A percentile compares a stretch with the other conserved stretches of the same genome.
These are phyloP conservation scores for Lasiodiplodia sp. DNA, from an alignment of 2,329 filamentous ascomycete species.

Conservation along the genomic window DNA sequence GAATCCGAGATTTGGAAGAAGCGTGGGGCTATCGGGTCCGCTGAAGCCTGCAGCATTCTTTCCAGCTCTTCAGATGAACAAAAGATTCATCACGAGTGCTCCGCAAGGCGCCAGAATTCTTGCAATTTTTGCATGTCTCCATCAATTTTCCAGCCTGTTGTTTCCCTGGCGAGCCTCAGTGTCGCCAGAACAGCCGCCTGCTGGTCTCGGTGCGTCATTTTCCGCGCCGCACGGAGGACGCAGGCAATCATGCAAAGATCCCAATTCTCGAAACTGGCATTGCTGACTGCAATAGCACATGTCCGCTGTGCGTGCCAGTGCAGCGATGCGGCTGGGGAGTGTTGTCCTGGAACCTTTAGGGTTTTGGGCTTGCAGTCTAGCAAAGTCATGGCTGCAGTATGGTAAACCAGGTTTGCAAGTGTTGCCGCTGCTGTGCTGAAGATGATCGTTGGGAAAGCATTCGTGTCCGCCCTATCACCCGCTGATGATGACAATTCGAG, in stretches of 20 bases:
- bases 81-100: constrained; percentile 33
- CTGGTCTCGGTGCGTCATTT: constrained; percentile 59
- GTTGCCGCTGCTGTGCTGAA: constrained; percentile 55
- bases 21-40: constrained; percentile 40
- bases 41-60: neutral
- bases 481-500: constrained; percentile 40
- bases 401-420: constrained; percentile 63
- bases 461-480: neutral
- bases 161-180: constrained; percentile 46
- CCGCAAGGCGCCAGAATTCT: constrained; percentile 36
- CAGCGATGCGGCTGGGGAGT: constrained; percentile 49
- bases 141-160: constrained; percentile 54
- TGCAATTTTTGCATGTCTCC: constrained; percentile 33
- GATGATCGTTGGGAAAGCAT: constrained; percentile 51
- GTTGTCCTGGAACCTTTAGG: constrained; percentile 38
- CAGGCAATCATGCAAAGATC: constrained; percentile 58
- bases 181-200: constrained; percentile 53
- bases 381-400: constrained; percentile 62
- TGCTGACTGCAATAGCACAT: constrained; percentile 59
- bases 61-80: neutral
- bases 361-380: constrained; percentile 60
- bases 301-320: constrained; percentile 59
- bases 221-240: constrained; percentile 53
- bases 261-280: constrained; percentile 50
- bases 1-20: constrained; percentile 59